Percentiles rank a stretch among this genome's conserved stretches.
phyloP scores from a whole-genome alignment of 2,329 filamentous ascomycete species.

The Phialocephala subalpina region DNA sequence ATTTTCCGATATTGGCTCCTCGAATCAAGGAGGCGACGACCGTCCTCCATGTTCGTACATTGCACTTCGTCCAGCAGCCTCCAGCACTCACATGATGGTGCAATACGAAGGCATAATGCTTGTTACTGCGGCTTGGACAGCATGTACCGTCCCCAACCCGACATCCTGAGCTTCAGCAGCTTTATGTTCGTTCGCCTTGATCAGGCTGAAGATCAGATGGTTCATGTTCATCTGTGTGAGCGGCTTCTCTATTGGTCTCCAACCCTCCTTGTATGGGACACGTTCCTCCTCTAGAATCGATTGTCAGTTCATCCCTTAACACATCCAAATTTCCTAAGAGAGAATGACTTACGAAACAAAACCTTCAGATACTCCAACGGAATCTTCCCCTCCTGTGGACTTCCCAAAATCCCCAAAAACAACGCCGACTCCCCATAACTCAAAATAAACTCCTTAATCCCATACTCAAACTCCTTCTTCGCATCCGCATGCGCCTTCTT shows the following conservation, averaged over 20 bases:
- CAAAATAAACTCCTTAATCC: constrained; percentile 31
- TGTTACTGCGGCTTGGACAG: constrained; percentile 24
- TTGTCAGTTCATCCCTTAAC: constrained; percentile 7
- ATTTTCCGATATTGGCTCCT: no score
- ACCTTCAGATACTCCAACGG: constrained; percentile 30
- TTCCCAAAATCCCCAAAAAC: constrained; percentile 27
- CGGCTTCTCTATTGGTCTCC: constrained; percentile 24
- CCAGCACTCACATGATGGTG: constrained; percentile 26
- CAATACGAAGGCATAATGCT: constrained; percentile 28
- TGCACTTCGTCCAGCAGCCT: no score
- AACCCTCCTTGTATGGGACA: constrained; percentile 30
- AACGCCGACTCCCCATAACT: constrained; percentile 33
- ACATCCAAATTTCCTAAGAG: not conserved
- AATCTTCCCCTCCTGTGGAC: constrained; percentile 29
- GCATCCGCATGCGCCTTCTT: constrained; percentile 28
- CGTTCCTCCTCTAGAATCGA: constrained; percentile 27
- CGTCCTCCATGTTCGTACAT: no score
- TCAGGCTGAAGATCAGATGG: constrained; percentile 31
- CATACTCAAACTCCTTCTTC: constrained; percentile 29
- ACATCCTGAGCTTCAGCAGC: constrained; percentile 29
- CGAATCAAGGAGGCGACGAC: no score
- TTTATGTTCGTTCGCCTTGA: constrained; percentile 31
- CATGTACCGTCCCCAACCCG: constrained; percentile 29
- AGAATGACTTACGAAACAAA: constrained; percentile 23
- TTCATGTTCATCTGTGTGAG: constrained; percentile 32